phyloP scores from a whole-genome alignment of 768 basidiomycete genomes.

The Pleurotus tuoliensis region DNA sequence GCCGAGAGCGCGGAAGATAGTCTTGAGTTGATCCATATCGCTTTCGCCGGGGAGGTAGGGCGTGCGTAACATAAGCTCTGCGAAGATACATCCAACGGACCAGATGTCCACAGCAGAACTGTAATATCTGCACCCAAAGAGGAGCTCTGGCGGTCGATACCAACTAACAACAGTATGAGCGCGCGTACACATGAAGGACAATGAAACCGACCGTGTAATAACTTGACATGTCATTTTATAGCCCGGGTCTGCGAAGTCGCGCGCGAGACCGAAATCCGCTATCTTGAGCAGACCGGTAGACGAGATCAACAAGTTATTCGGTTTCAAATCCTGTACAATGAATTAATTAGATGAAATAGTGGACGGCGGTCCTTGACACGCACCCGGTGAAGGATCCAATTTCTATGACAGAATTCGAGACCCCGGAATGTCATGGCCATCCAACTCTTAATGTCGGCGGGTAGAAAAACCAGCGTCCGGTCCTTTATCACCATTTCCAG shows the following conservation, averaged over 20 bases:
- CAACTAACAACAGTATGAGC: slow-evolving; percentile 51
- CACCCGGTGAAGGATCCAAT: slow-evolving; percentile 91
- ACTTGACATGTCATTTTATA: slow-evolving; percentile 98
- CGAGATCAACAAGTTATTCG: slow-evolving; percentile 95
- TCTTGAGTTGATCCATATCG: slow-evolving; percentile 96
- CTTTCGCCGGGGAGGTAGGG: slow-evolving; percentile 95
- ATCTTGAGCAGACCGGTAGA: slow-evolving; percentile 91
- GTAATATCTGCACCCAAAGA: slow-evolving; percentile 90
- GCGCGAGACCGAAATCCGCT: slow-evolving; percentile 97
- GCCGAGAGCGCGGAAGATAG: slow-evolving; percentile 90
- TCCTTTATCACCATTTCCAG: slow-evolving; percentile 97
- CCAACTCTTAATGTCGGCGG: slow-evolving; percentile 98
- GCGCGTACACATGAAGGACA: background rate
- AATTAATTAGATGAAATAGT: background rate
- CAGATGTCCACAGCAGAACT: slow-evolving; percentile 91
- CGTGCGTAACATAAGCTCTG: slow-evolving; percentile 93
- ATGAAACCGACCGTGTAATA: slow-evolving; percentile 80
- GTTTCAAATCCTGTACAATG: slow-evolving; percentile 82
- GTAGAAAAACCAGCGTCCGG: slow-evolving; percentile 84
- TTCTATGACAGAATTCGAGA: slow-evolving; percentile 96
- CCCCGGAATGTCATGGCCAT: slow-evolving; percentile 98
- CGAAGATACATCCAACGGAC: slow-evolving; percentile 98
- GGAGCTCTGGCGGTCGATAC: slow-evolving; percentile 96
- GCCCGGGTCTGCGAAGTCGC: slow-evolving; percentile 93
- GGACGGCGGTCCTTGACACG: slow-evolving; percentile 14